Evolutionary conservation across 2,329 filamentous ascomycete genomes (phyloP).

Genomic region (Botryotinia narcissicola): DNA sequence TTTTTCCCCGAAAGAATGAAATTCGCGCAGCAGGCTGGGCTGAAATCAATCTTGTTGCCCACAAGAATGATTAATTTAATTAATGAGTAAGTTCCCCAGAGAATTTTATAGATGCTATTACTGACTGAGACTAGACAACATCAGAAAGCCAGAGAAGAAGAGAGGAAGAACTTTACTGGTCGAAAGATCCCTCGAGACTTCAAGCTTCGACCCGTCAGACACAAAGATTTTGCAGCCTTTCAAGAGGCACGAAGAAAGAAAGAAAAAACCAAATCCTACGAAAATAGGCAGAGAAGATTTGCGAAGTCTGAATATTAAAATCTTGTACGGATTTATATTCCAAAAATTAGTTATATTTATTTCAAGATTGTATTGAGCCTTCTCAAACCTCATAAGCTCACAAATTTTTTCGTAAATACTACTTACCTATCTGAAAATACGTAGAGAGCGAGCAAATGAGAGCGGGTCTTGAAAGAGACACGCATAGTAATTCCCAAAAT

Average conservation of each 20-base stretch:
- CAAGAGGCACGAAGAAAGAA: background rate
- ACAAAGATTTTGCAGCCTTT: background rate
- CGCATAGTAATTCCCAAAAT: background rate
- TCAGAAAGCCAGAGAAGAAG: background rate
- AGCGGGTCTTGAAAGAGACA: background rate
- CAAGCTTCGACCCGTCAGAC: background rate
- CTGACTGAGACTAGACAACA: background rate
- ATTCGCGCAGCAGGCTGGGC: background rate
- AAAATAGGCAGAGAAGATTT: background rate
- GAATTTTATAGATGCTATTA: background rate
- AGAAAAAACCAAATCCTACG: background rate
- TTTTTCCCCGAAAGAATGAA: background rate
- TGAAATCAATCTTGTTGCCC: background rate
- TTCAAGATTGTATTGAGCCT: too few species aligned
- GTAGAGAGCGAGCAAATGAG: background rate
- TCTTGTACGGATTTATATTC: background rate
- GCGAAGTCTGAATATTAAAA: background rate
- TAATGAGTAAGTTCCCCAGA: background rate
- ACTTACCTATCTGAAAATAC: background rate
- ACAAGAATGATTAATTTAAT: background rate
- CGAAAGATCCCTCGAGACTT: background rate
- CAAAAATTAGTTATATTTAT: background rate
- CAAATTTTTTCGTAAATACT: background rate
- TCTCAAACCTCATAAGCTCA: background rate
- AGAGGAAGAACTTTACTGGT: background rate